Evolutionary conservation across 2,329 filamentous ascomycete species (phyloP), one percentile per base, ranked within the genome.

Genomic region (Colletotrichum tropicicola): DNA sequence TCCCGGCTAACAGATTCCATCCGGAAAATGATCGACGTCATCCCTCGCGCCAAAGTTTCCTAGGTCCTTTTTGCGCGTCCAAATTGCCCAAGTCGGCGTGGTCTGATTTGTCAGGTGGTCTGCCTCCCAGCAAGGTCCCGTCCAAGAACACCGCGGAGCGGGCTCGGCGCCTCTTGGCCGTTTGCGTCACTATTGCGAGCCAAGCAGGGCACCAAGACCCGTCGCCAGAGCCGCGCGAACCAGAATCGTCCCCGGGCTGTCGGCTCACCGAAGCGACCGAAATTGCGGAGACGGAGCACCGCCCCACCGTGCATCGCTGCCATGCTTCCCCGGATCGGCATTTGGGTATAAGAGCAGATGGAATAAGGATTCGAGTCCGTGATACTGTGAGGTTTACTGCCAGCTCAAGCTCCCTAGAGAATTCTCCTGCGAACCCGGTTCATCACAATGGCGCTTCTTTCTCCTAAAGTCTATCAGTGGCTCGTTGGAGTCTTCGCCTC

Each of bases 401-500:
- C 6, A 35, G 17, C 17, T 43, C 19, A n/a, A 37, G 17, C 41
- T 19, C 19, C 25, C 5, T 13, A 8, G 17, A 58, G 17, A 28
- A 27, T 4, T 23, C 12, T 49, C 25, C 4, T 5, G 43, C 17
- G 21, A 6, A 35, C 13, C 32, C 25, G 32, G 6, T 6, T 41
- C 23, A 9, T 35, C 23, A 32, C 47, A 48, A 41, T 56, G 58
- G 58, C 41, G 41, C 58, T 61, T 43, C 58, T 56, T 43, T 61
- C 58, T 1, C 58, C 58, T 15, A 56, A 61, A 48, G 19, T 49
- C n/a, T 61, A 28, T 39, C 71, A 86, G 75, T 85, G 84, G 70
- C 68, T 90, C 52, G 85, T 91, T 74, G 91, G 89, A 77, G 89
- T 87, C 68, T 92, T 91, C 68, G 89, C 89, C 65, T 87, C 89